These are phyloP conservation scores for Xerocomus potaroensis DNA, from an alignment of 768 basidiomycete species.

Conservation along the genomic window DNA sequence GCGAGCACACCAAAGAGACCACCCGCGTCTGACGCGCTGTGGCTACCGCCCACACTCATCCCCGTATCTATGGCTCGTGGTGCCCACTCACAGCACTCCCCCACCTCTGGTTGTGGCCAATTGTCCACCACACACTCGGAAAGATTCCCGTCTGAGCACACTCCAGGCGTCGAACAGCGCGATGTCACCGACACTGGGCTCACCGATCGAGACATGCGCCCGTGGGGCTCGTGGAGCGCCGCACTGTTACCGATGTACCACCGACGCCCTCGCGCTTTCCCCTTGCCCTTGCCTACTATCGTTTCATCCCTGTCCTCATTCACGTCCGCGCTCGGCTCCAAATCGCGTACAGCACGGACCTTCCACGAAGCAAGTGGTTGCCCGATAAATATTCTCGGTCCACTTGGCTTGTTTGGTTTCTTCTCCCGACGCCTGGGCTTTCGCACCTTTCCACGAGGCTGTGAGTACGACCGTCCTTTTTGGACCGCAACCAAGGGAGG, in stretches of 20 bases:
- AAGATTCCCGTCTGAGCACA: constrained; percentile 10
- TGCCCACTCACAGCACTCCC: constrained; percentile 28
- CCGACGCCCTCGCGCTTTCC: constrained; percentile 4
- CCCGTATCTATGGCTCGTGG: constrained; percentile 1
- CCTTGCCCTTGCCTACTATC: background rate
- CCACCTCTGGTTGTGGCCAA: constrained; percentile 33
- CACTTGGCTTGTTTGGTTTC: background rate
- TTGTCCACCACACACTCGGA: constrained; percentile 6
- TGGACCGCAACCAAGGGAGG: background rate
- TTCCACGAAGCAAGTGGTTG: constrained; percentile 22
- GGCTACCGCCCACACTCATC: background rate
- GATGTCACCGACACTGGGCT: background rate
- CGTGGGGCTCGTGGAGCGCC: constrained; percentile 18
- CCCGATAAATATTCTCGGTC: constrained; percentile 26
- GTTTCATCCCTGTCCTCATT: background rate
- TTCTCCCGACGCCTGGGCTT: background rate
- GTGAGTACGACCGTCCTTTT: background rate
- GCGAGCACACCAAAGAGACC: background rate
- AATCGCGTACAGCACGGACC: constrained; percentile 17
- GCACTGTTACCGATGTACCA: constrained; percentile 19
- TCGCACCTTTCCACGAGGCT: background rate
- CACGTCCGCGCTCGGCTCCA: constrained; percentile 15
- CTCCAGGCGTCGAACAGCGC: constrained; percentile 8
- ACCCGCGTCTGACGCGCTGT: background rate
- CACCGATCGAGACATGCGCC: constrained; percentile 14